phyloP scores from a whole-genome alignment of 441 rosid species.

The Metrosideros polymorpha region DNA sequence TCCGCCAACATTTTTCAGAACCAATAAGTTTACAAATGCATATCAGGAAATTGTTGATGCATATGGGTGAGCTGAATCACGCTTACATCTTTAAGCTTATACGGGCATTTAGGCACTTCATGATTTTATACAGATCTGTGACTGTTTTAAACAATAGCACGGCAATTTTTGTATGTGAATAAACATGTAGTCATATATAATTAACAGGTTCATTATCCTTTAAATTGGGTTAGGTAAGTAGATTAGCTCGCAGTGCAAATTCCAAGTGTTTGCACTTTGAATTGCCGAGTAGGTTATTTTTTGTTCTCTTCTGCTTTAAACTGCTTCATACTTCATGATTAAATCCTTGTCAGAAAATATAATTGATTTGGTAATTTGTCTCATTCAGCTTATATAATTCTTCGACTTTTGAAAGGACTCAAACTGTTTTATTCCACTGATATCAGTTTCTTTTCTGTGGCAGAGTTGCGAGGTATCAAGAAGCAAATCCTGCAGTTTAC shows the following conservation, averaged over 20 bases:
- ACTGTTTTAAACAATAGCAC: background rate
- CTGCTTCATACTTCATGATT: background rate
- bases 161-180: background rate
- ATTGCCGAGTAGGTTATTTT: background rate
- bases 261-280: background rate
- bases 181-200: background rate
- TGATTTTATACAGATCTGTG: background rate
- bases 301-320: background rate
- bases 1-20: constrained; percentile 95
- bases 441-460: constrained; percentile 2
- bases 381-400: background rate
- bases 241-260: background rate
- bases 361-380: background rate
- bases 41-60: constrained; percentile 98
- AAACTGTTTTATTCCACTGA: background rate
- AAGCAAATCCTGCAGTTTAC: constrained; percentile 95
- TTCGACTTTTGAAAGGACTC: background rate
- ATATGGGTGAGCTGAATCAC: constrained; percentile 64
- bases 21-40: constrained; percentile 74
- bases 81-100: background rate
- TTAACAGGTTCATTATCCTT: background rate
- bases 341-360: background rate
- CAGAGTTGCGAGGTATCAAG: constrained; percentile 96
- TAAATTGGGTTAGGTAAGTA: background rate
- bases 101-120: background rate